Conservation (phyloP, 768 basidiomycete species). For the Fomitopsis pulvina region DNA sequence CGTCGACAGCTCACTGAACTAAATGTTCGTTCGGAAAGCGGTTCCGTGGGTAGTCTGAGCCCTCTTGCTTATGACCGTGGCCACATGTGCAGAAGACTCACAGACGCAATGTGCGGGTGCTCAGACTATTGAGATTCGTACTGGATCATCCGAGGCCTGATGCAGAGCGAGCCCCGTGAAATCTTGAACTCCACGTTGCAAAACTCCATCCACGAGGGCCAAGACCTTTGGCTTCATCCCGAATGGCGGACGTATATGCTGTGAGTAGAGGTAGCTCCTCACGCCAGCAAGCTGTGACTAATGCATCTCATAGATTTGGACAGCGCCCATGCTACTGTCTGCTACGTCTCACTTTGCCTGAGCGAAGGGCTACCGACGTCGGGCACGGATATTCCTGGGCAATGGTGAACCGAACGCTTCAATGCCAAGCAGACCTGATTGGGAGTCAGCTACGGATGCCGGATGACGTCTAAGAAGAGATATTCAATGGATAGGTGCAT, state of each 20-base stretch:
- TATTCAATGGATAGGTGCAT: too few species aligned
- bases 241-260: constrained; percentile 91
- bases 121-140: constrained; percentile 63
- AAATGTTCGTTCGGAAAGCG: constrained; percentile 88
- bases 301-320: constrained; percentile 51
- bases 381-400: constrained; percentile 69
- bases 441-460: too few species aligned
- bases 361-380: constrained; percentile 29
- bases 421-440: too few species aligned
- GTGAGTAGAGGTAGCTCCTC: constrained; percentile 29
- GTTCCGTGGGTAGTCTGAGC: constrained; percentile 79
- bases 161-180: constrained; percentile 68
- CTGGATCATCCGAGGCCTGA: constrained; percentile 86
- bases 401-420: too few species aligned
- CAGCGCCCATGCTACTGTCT: constrained; percentile 89
- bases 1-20: constrained; percentile 86
- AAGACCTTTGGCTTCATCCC: constrained; percentile 85
- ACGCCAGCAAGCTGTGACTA: too few species aligned
- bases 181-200: constrained; percentile 73
- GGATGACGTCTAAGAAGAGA: too few species aligned
- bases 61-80: too few species aligned
- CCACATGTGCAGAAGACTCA: neutral
- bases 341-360: constrained; percentile 77
- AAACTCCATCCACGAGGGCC: constrained; percentile 94
- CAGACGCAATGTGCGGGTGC: neutral